These are phyloP conservation scores for Syncephalastrum racemosum DNA, from an alignment of 371 early-diverging fungal genomes.

Conservation along the genomic window DNA sequence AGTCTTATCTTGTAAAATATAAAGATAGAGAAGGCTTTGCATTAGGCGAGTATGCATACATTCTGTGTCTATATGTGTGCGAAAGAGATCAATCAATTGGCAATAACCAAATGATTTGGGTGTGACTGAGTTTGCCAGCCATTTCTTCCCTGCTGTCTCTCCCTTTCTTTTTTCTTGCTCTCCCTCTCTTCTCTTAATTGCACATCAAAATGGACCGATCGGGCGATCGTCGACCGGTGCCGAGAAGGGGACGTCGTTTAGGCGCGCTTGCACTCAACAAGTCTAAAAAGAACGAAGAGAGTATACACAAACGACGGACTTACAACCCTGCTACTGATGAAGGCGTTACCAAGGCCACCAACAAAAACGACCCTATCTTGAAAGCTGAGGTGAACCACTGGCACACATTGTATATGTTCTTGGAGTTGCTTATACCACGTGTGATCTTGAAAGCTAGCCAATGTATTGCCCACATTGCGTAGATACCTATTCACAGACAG, in stretches of 20 bases:
- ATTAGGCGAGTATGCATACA: no score
- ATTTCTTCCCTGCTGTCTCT: no score
- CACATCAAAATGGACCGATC: slow-evolving; percentile 43
- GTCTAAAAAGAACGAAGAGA: slow-evolving; percentile 96
- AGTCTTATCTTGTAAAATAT: no score
- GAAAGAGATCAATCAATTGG: no score
- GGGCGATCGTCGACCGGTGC: slow-evolving; percentile 35
- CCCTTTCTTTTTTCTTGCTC: not conserved
- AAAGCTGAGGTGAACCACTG: slow-evolving; percentile 74
- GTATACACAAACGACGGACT: slow-evolving; percentile 89
- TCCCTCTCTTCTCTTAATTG: not conserved
- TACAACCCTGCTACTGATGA: slow-evolving; percentile 51
- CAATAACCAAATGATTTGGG: no score
- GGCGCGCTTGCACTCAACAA: slow-evolving; percentile 54
- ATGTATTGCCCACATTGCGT: no score
- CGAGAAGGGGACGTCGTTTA: no score
- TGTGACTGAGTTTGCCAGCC: no score
- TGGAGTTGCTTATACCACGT: slow-evolving; percentile 53
- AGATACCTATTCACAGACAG: no score
- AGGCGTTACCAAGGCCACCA: slow-evolving; percentile 85
- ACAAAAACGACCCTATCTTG: slow-evolving; percentile 48
- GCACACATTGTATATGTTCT: slow-evolving; percentile 77
- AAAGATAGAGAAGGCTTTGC: no score
- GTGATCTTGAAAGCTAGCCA: no score
- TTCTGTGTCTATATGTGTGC: no score